Conservation (phyloP, 2,329 filamentous ascomycete genomes). For the Fusarium piperis region DNA sequence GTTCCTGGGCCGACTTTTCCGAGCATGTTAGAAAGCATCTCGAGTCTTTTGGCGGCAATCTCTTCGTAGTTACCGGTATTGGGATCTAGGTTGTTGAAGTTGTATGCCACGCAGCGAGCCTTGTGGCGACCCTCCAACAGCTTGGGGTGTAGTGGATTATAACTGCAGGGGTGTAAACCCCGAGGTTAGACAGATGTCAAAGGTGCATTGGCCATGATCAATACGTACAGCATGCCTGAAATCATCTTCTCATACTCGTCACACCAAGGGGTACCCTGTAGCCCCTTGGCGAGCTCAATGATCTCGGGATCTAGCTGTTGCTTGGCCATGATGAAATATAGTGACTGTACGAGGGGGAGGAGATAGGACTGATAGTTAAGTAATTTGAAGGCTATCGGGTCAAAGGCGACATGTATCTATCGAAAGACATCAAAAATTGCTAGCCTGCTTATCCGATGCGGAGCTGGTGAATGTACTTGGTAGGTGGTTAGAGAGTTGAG, state of each 20-base stretch:
- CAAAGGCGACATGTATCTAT: background rate
- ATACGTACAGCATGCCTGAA: slow-evolving; percentile 40
- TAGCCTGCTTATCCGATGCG: background rate
- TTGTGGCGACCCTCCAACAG: slow-evolving; percentile 35
- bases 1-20: slow-evolving; percentile 48
- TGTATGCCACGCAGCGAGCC: slow-evolving; percentile 32
- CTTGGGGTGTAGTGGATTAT: slow-evolving; percentile 27
- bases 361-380: background rate
- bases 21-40: slow-evolving; percentile 29
- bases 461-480: background rate
- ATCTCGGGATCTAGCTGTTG: slow-evolving; percentile 29
- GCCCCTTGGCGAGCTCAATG: slow-evolving; percentile 35
- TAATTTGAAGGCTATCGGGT: background rate
- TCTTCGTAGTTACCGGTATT: slow-evolving; percentile 24
- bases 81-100: slow-evolving; percentile 39
- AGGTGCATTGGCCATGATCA: background rate
- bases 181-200: background rate
- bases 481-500: background rate
- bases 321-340: slow-evolving; percentile 29
- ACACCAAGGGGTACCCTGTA: slow-evolving; percentile 33
- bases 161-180: slow-evolving; percentile 10
- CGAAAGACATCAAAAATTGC: background rate
- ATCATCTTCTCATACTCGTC: slow-evolving; percentile 42
- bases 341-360: background rate
- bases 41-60: background rate